Evolutionary conservation across 1,139 yeast genomes (phyloP).

Genomic region (Nakaseomyces kungkrabaensis): DNA sequence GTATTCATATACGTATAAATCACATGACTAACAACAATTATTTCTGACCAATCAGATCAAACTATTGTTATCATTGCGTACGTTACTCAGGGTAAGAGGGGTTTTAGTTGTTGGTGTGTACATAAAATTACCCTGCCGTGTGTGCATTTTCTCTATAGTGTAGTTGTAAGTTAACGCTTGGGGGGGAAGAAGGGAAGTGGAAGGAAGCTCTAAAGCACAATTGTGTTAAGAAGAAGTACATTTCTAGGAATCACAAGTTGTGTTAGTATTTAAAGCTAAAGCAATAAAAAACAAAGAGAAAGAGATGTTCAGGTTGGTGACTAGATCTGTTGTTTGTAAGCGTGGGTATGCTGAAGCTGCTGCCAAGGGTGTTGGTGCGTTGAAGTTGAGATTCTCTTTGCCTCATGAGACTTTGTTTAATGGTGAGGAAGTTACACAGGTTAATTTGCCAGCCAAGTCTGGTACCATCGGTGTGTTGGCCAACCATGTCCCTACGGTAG

Average conservation of each 20-base stretch:
- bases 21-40: neutral
- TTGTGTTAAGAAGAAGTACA: too few relatives aligned
- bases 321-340: slow-evolving; percentile 37
- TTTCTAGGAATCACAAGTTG: too few relatives aligned
- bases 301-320: slow-evolving; percentile 30
- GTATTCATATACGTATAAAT: too few relatives aligned
- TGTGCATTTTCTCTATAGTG: too few relatives aligned
- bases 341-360: slow-evolving; percentile 89
- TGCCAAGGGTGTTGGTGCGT: slow-evolving; percentile 48
- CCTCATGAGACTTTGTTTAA: slow-evolving; percentile 54
- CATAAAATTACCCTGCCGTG: too few relatives aligned
- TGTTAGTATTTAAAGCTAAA: too few relatives aligned
- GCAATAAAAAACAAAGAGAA: neutral
- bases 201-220: too few relatives aligned
- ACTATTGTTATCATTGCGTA: too few relatives aligned
- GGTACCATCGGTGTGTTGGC: slow-evolving; percentile 98
- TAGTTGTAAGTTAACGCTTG: too few relatives aligned
- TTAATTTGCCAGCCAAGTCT: slow-evolving; percentile 89
- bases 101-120: too few relatives aligned
- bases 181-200: too few relatives aligned
- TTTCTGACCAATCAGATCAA: neutral
- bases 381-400: slow-evolving; percentile 82
- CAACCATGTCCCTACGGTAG: slow-evolving; percentile 95
- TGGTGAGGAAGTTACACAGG: slow-evolving; percentile 52
- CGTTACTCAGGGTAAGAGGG: too few relatives aligned